These are phyloP conservation scores for Stephanodiscus triporus DNA, from an alignment of 108 stramenopile genomes.

Conservation along the genomic window DNA sequence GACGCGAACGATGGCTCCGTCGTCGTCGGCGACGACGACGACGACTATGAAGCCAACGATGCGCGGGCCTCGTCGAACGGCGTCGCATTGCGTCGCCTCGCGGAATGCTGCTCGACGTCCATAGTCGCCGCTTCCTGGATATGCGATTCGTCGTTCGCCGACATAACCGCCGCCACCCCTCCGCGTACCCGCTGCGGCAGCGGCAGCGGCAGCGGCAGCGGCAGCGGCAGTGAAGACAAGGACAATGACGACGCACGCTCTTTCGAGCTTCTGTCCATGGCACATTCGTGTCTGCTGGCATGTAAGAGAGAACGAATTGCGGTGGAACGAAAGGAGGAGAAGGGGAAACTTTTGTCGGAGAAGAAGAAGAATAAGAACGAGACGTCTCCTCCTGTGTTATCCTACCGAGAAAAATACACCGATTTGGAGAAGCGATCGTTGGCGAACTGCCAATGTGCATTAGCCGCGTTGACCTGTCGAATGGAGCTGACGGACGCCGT, in stretches of 20 bases:
- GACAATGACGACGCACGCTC: background rate
- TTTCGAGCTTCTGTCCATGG: constrained; percentile 19
- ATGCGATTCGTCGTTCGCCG: constrained; percentile 26
- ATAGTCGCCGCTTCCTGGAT: constrained; percentile 40
- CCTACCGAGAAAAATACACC: constrained; percentile 17
- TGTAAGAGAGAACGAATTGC: constrained; percentile 16
- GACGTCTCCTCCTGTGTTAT: constrained; percentile 3
- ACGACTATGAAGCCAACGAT: background rate
- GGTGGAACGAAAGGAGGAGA: constrained; percentile 8
- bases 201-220: background rate
- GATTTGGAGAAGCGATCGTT: constrained; percentile 23
- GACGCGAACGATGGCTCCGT: background rate
- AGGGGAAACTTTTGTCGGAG: background rate
- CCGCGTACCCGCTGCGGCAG: background rate
- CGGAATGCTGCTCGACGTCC: constrained; percentile 26
- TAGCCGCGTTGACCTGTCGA: constrained; percentile 20
- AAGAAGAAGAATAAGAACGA: background rate
- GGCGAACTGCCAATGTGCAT: constrained; percentile 23
- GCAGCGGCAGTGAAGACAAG: background rate
- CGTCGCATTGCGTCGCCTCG: constrained; percentile 17
- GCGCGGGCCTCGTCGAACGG: background rate
- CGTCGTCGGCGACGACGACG: background rate
- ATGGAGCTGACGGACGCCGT: constrained; percentile 14
- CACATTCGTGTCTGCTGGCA: constrained; percentile 19
- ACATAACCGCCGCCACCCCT: background rate